Percentiles rank a stretch among this genome's conserved stretches.
These are phyloP conservation scores for Coix lacrymajobi DNA, from an alignment of 176 grass and related monocot species.

Conservation along the genomic window DNA sequence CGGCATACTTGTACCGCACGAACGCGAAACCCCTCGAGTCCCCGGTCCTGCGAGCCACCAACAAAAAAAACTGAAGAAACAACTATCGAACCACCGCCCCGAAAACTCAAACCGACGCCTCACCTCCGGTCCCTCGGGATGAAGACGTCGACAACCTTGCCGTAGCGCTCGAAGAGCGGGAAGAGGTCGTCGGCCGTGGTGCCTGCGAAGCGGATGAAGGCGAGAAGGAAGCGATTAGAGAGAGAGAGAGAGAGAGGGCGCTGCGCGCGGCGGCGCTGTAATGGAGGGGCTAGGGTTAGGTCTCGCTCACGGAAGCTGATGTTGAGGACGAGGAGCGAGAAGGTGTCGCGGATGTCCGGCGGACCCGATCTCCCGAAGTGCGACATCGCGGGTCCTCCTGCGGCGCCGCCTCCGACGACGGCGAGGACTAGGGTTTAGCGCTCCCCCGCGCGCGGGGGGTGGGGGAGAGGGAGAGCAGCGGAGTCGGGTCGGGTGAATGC, in stretches of 20 bases:
- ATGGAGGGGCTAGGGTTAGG: constrained; percentile 10
- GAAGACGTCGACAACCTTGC: constrained; percentile 90
- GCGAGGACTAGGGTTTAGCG: constrained; percentile 34
- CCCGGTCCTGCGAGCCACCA: constrained; percentile 48
- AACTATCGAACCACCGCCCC: no score
- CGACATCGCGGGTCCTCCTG: constrained; percentile 47
- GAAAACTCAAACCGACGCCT: no score
- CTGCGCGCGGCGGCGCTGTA: background rate
- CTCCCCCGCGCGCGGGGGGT: constrained; percentile 27
- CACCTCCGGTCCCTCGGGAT: constrained; percentile 94
- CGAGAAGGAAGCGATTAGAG: background rate
- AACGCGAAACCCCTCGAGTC: constrained; percentile 90
- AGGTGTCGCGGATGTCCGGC: constrained; percentile 75
- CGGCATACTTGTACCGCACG: constrained; percentile 95
- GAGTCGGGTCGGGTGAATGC: background rate
- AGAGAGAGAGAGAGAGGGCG: background rate
- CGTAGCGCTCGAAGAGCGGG: constrained; percentile 89
- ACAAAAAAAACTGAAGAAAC: no score
- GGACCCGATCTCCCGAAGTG: constrained; percentile 91
- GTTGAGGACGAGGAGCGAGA: constrained; percentile 96
- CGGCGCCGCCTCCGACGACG: background rate
- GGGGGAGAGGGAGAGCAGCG: background rate
- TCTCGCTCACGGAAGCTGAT: constrained; percentile 77
- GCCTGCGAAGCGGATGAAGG: constrained; percentile 30
- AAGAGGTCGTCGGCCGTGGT: constrained; percentile 89